Evolutionary conservation across 1,284 basidiomycete species (phyloP).

Genomic region (Austropuccinia psidii): DNA sequence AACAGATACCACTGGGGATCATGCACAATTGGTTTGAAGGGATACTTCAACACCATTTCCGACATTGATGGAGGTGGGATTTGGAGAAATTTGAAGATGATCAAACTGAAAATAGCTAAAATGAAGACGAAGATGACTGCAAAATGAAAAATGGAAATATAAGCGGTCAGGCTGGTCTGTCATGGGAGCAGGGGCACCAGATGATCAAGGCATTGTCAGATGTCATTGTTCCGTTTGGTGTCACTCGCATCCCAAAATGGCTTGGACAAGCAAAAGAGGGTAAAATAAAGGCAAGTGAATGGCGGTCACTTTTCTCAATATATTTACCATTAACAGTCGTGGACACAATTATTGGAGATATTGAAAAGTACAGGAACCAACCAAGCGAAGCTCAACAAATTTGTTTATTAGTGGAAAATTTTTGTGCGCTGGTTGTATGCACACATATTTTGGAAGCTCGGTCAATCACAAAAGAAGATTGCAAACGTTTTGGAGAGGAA

Average conservation of each 20-base stretch:
- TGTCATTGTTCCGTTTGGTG: too few species aligned
- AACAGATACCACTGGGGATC: background rate
- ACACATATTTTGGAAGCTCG: background rate
- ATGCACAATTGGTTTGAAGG: slow-evolving; percentile 29
- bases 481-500: background rate
- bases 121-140: too few species aligned
- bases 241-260: slow-evolving; percentile 7
- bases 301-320: too few species aligned
- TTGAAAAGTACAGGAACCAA: too few species aligned
- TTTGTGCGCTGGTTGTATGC: slow-evolving; percentile 10
- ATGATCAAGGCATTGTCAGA: too few species aligned
- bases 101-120: background rate
- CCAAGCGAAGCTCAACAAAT: too few species aligned
- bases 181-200: too few species aligned
- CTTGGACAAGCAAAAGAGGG: too few species aligned
- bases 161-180: background rate
- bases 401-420: too few species aligned
- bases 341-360: too few species aligned
- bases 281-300: too few species aligned
- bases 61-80: background rate
- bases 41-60: slow-evolving; percentile 9
- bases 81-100: background rate
- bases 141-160: background rate
- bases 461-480: background rate
- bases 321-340: too few species aligned